Base-by-base conservation (phyloP, 1,139 yeast species). In the Yamadazyma triangularis region DNA sequence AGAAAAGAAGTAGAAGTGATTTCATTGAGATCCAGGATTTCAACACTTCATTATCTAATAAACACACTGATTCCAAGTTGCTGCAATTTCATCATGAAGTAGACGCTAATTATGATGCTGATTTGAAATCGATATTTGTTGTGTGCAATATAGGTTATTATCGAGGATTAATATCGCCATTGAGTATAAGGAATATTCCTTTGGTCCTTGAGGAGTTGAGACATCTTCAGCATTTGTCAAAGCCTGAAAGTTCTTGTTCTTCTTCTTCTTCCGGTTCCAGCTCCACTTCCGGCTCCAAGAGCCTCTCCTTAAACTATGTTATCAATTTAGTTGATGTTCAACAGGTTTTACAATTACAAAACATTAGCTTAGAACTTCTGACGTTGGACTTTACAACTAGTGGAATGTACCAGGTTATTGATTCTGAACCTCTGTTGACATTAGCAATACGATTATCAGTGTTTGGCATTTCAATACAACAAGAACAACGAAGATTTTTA, bases 111-210 rank as follows among this genome's bases (percentile, higher is more conserved):
- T 8, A 10, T 14, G 37, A 44, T 34, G 45, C 44, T 4, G 35
- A 32, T 8, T 33, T 31, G 11, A 39, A 32, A 23, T 29, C 34
- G 6, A 26, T 42, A 4, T 53, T 48, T 9, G 28, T 46, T 2
- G 31, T 53, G 2, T 21, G 52, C 4, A 56, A 54, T 31, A 23
- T 58, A 14, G 49, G 33, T 3, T 32, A 50, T 3, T 57, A 52
- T 34, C 46, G 51, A 25, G 47, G 66, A 34, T 44, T 42, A 19
- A 28, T 60, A 2, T 47, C 64, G 0, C 28, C 25, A 7, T 16
- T 11, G 7, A 14, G 23, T 13, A n/a, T 35, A 9, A 13, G 23
- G 5, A 15, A 30, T 5, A 10, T 27, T 4, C 29, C 29, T 8
- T 12, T 13, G 10, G 11, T 22, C 10, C 4, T 27, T 4, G 5